These are phyloP conservation scores for Hypoxylon cercidicola DNA, from an alignment of 495 filamentous ascomycete genomes.

Conservation along the genomic window DNA sequence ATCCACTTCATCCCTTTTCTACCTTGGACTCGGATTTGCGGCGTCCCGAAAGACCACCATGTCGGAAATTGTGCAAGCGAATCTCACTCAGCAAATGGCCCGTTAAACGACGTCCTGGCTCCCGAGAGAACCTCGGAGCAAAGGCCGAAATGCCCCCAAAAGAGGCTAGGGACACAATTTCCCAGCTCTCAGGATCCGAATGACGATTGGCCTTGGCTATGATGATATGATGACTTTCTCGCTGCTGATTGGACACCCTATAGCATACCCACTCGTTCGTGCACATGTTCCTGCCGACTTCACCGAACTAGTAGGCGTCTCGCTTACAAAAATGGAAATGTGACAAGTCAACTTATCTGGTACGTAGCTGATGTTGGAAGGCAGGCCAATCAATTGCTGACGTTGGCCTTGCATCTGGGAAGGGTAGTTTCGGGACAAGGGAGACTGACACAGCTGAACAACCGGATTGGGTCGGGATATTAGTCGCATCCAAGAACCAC, in stretches of 20 bases:
- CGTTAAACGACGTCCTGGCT: conserved; percentile 20
- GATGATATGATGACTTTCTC: conserved; percentile 29
- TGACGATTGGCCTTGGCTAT: conserved; percentile 32
- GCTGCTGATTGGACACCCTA: conserved; percentile 38
- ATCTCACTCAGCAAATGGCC: conserved; percentile 23
- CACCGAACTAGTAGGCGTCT: conserved; percentile 39
- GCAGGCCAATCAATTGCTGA: conserved; percentile 28
- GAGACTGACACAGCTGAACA: conserved; percentile 27
- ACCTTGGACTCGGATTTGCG: conserved; percentile 29
- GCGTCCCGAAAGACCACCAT: conserved; percentile 22
- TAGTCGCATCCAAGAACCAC: conserved; percentile 28
- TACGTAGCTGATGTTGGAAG: background rate
- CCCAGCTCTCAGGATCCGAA: conserved; percentile 40
- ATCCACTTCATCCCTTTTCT: conserved; percentile 1
- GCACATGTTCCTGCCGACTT: conserved; percentile 42
- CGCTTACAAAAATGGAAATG: conserved; percentile 43
- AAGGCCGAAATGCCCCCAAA: conserved; percentile 19
- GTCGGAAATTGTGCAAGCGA: conserved; percentile 17
- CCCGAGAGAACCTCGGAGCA: conserved; percentile 23
- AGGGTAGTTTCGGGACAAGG: conserved; percentile 35
- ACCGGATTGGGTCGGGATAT: conserved; percentile 42
- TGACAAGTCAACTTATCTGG: conserved; percentile 28
- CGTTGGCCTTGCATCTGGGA: conserved; percentile 9
- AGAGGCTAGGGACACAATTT: conserved; percentile 36
- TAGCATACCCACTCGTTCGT: conserved; percentile 33